These are phyloP conservation scores for Aspergillus wentii DNA, from an alignment of 495 filamentous ascomycete species.

Conservation along the genomic window DNA sequence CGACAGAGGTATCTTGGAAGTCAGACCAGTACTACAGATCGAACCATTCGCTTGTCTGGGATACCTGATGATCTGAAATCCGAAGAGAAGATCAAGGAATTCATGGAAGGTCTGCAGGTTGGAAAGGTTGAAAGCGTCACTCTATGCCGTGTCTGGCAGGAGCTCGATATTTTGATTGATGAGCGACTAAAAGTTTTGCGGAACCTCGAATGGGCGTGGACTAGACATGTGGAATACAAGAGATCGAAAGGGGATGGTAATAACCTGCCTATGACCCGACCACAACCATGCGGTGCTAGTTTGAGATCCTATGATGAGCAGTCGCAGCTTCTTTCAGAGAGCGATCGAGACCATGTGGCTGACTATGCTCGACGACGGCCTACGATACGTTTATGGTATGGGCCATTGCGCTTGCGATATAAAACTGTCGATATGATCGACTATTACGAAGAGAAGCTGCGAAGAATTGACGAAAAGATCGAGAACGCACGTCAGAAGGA, in stretches of 20 bases:
- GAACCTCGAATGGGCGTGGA: constrained; percentile 83
- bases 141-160: constrained; percentile 81
- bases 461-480: constrained; percentile 75
- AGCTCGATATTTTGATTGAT: constrained; percentile 71
- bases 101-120: constrained; percentile 82
- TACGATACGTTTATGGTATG: constrained; percentile 70
- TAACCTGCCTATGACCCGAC: constrained; percentile 45
- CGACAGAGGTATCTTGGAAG: constrained; percentile 89
- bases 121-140: constrained; percentile 91
- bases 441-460: constrained; percentile 86
- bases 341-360: constrained; percentile 27
- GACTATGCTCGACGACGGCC: constrained; percentile 54
- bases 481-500: constrained; percentile 63
- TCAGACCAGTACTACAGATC: constrained; percentile 89
- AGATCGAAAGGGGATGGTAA: constrained; percentile 43
- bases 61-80: constrained; percentile 76
- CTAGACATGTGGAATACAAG: constrained; percentile 56
- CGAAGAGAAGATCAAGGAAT: constrained; percentile 78
- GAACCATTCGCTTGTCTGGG: constrained; percentile 86
- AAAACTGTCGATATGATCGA: constrained; percentile 84
- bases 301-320: constrained; percentile 33
- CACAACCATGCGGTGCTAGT: constrained; percentile 35
- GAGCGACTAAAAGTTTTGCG: constrained; percentile 59
- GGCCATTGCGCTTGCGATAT: constrained; percentile 66
- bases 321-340: constrained; percentile 48